Base-by-base conservation (phyloP, 2,329 filamentous ascomycete species). In the Hymenoscyphus occultus region DNA sequence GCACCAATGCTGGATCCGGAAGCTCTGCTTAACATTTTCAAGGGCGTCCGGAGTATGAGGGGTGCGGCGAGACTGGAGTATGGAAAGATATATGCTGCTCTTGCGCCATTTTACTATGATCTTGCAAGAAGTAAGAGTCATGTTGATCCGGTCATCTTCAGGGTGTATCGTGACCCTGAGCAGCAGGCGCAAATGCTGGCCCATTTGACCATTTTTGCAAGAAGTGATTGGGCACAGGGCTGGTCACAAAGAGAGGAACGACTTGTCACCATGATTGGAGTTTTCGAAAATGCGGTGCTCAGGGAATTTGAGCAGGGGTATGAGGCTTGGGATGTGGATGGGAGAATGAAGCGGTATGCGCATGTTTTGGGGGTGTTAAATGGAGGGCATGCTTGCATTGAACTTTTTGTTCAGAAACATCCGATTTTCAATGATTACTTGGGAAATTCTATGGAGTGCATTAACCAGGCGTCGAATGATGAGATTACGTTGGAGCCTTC, bases 241-340 rank as follows among this genome's bases (percentile, higher is more conserved):
- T 93, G 90, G 82, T 77, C 80, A 59, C 82, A 86, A 70, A 82
- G 94, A 56, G 86, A 90, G 72, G 86, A 90, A 67, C 91, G 89
- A 74, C 80, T 99, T 22, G 81, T 85, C 45, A 84, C 83, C 31
- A 93, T 96, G 84, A 86, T 89, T 69, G 84, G 84, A 45, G 88
- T 95, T 65, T 99, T 99, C 73, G 94, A 98, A 78, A 93, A 89
- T 64, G 93, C 93, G 3, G 93, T 96, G 3, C 79, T 97, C 61
- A 86, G 90, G 59, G 95, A 99, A 76, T 99, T 99, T 71, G 91
- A 96, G 77, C 90, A 95, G 74, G 95, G 92, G 3, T 96, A 96
- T 70, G 92, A 95, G 75, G 88, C 87, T 56, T 91, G 90, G 79
- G 94, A 99, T 76, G 87, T 96, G 62, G 90, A 96, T 69, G 93